A percentile compares a stretch with the other conserved stretches of the same genome.
Evolutionary conservation across 805 yeast species (phyloP).

Genomic region (Ogataea minuta): DNA sequence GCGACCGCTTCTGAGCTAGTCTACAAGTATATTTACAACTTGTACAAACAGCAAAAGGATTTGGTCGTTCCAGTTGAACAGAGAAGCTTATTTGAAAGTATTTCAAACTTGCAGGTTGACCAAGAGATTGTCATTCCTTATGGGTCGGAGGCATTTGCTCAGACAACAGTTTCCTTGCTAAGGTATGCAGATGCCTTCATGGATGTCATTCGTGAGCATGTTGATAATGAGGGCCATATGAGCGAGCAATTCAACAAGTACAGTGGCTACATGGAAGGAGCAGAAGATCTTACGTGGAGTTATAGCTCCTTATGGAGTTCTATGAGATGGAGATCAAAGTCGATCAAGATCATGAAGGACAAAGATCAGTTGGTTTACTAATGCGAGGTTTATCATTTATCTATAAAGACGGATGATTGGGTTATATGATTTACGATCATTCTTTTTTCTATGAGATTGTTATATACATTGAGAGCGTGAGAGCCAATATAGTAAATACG

Average conservation of each 20-base stretch:
- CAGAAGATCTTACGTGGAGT: constrained; percentile 86
- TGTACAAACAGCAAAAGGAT: constrained; percentile 40
- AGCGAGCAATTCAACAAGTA: constrained; percentile 85
- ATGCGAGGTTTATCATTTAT: constrained; percentile 3
- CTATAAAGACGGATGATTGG: constrained; percentile 7
- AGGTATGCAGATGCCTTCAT: constrained; percentile 67
- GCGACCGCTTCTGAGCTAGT: constrained; percentile 65
- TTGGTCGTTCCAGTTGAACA: constrained; percentile 35
- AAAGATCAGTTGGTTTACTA: constrained; percentile 5
- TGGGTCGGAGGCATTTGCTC: constrained; percentile 44
- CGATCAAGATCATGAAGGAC: constrained; percentile 29
- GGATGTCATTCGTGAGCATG: constrained; percentile 55
- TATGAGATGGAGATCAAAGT: constrained; percentile 57
- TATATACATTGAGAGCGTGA: constrained; percentile 11
- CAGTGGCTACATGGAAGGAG: constrained; percentile 87
- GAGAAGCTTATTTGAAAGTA: constrained; percentile 20
- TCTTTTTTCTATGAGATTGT: constrained; percentile 6
- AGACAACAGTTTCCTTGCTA: constrained; percentile 45
- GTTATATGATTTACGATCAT: constrained; percentile 9
- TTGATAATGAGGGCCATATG: constrained; percentile 66
- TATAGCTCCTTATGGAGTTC: constrained; percentile 76
- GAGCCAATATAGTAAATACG: constrained; percentile 1
- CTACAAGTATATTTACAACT: constrained; percentile 51
- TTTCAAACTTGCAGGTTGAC: constrained; percentile 25
- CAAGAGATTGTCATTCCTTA: constrained; percentile 31